Base-by-base conservation (phyloP, 1,284 basidiomycete genomes). In the Cryptococcus deneoformans region DNA sequence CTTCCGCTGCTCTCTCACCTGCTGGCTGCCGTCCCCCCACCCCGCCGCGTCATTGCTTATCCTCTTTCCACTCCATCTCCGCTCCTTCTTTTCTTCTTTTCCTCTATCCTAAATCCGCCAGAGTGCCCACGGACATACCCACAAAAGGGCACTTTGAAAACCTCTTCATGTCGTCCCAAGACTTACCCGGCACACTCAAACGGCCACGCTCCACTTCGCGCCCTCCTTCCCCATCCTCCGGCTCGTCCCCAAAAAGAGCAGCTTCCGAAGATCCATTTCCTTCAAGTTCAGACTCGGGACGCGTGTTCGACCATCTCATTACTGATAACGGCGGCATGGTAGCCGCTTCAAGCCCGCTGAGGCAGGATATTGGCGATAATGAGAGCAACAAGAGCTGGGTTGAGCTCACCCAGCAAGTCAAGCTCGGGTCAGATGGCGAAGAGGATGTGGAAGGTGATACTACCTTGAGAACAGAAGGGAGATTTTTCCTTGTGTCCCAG, bases 191-290 rank as follows among this genome's bases (percentile, higher is more conserved):
- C 52, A 29, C 47, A 16, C 57, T 71, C 20, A 73, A 73, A 62
- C 59, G 71, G 53, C 68, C 67, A 24, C 61, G 70, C 20, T 59
- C 67, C 35, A 64, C 58, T 24, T 66, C 66, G 5, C 62, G 67
- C 39, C 66, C 70, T 5, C 57, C 66, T n/a, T 68, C 66, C 2
- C 71, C 70, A 1, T 59, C 66, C 14, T 63, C 67, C 3, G 59
- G 58, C 3, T 72, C 69, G 7, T 71, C 70, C 10, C 70, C 74
- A 2, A 77, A 78, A 66, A 62, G 75, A 44, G 73, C 76, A 7
- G 71, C 70, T 9, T 77, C 75, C 2, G 76, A 78, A 59, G 74
- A 77, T 51, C 59, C 65, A 36, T 29, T 29, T 5, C 29, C 29
- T 29, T 66, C 60, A 7, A 67, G 65, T 50, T 69, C 54, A 50